Evolutionary conservation across 345 rosid species (phyloP), one percentile per base, ranked within the genome.

Genomic region (Mercurialis annua): DNA sequence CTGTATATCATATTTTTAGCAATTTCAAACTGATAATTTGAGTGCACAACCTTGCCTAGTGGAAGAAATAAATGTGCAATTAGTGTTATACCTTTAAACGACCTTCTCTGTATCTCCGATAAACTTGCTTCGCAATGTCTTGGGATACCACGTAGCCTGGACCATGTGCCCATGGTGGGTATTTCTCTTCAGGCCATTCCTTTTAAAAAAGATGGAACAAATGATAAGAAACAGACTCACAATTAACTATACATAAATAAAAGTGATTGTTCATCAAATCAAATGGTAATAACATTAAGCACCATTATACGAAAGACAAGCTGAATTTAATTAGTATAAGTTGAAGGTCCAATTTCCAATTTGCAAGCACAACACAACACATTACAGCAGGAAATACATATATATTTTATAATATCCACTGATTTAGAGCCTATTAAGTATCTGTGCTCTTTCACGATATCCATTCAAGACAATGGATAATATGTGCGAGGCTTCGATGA

Each of bases 131-230:
- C 24, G 97, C 98, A 69, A 90, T 84, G 84, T 93, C 97, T 15
- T 29, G 71, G 4, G 98, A 84, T 64, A 89, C 90, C 64, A 89
- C 85, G 78, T 93, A 90, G 75, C 98, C 94, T 29, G 98, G 97
- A 73, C 97, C 97, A 74, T 88, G 98, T 2, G 94, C 98, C 93
- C 90, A 89, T 30, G 98, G 94, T 1, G 96, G 97, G 55, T 90
- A 93, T 44, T 78, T 78, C 27, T 78, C 90, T 77, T 80, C 94
- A 16, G 84, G 79, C 92, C 96, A 90, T 82, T 93, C 98, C 98
- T 90, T 69, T 69, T 72, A 63, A 17, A 5, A 18, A 49, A 40
- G 65, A 12, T 15, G 20, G 26, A 43, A 59, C 10, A 29, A 15
- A 30, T 38, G n/a, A 57, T 27, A 44, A 38, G 60, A 40, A 29